Evolutionary conservation across 768 basidiomycete genomes (phyloP).

Genomic region (Boletus pseudo-olivaceus): DNA sequence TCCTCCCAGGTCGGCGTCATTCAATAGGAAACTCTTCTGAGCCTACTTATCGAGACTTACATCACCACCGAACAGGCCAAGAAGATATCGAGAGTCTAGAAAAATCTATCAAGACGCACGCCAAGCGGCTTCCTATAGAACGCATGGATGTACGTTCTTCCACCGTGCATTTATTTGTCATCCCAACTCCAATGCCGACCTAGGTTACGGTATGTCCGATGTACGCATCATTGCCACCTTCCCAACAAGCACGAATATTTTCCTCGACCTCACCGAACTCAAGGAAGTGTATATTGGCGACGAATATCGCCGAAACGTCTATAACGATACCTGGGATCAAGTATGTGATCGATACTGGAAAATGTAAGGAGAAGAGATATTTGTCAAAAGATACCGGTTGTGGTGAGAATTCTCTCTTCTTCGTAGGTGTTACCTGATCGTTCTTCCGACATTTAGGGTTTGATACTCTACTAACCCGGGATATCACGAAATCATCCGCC

Average conservation of each 20-base stretch:
- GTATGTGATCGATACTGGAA: slow-evolving; percentile 95
- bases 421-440: background rate
- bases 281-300: slow-evolving; percentile 92
- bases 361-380: slow-evolving; percentile 93
- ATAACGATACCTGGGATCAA: slow-evolving; percentile 96
- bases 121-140: slow-evolving; percentile 63
- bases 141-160: slow-evolving; percentile 43
- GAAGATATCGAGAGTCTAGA: slow-evolving; percentile 93
- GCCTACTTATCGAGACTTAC: background rate
- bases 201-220: slow-evolving; percentile 78
- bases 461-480: slow-evolving; percentile 78
- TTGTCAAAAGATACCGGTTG: slow-evolving; percentile 66
- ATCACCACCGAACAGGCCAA: slow-evolving; percentile 55
- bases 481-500: slow-evolving; percentile 87
- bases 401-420: slow-evolving; percentile 37
- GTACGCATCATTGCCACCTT: slow-evolving; percentile 80
- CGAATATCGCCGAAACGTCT: slow-evolving; percentile 97
- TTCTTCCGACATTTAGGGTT: slow-evolving; percentile 54
- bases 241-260: slow-evolving; percentile 80
- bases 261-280: slow-evolving; percentile 55
- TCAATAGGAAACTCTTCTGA: background rate
- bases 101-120: slow-evolving; percentile 66
- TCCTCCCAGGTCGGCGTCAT: slow-evolving; percentile 67
- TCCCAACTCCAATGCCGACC: slow-evolving; percentile 1
- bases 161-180: background rate